Conservation (phyloP, 2,329 filamentous ascomycete species). For the Fusarium stilboides region DNA sequence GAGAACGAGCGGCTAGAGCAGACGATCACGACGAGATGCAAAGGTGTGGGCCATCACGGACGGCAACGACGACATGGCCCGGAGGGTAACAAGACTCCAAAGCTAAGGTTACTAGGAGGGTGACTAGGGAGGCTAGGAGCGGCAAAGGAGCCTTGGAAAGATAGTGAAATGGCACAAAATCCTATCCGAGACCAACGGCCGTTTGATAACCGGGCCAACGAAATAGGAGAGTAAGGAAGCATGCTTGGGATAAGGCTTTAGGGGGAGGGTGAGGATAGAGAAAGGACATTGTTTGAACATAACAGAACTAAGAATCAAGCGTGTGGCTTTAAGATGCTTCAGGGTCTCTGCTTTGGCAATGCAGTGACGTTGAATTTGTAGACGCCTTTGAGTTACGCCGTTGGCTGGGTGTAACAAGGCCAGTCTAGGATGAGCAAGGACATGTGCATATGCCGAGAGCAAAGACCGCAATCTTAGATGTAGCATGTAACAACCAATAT, state of each 20-base stretch:
- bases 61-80: constrained; percentile 46
- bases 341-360: constrained; percentile 38
- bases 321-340: constrained; percentile 47
- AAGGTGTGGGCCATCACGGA: constrained; percentile 54
- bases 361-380: constrained; percentile 47
- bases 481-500: constrained; percentile 40
- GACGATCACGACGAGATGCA: constrained; percentile 56
- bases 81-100: constrained; percentile 36
- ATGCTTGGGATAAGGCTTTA: constrained; percentile 40
- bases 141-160: constrained; percentile 42
- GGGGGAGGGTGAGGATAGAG: constrained; percentile 51
- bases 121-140: constrained; percentile 51
- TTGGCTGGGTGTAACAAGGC: constrained; percentile 46
- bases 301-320: constrained; percentile 34
- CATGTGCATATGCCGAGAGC: constrained; percentile 50
- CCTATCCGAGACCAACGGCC: constrained; percentile 33
- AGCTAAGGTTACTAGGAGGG: constrained; percentile 52
- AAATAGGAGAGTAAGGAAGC: constrained; percentile 37
- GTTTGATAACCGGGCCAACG: constrained; percentile 47
- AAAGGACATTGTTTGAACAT: constrained; percentile 35
- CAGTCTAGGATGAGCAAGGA: constrained; percentile 43
- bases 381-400: constrained; percentile 44
- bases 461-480: constrained; percentile 40
- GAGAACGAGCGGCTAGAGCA: constrained; percentile 48
- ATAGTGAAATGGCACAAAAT: constrained; percentile 38